Percentiles rank a stretch among this genome's conserved stretches.
Conservation (phyloP, 2,329 filamentous ascomycete genomes). For the Drechslerella stenobrocha region DNA sequence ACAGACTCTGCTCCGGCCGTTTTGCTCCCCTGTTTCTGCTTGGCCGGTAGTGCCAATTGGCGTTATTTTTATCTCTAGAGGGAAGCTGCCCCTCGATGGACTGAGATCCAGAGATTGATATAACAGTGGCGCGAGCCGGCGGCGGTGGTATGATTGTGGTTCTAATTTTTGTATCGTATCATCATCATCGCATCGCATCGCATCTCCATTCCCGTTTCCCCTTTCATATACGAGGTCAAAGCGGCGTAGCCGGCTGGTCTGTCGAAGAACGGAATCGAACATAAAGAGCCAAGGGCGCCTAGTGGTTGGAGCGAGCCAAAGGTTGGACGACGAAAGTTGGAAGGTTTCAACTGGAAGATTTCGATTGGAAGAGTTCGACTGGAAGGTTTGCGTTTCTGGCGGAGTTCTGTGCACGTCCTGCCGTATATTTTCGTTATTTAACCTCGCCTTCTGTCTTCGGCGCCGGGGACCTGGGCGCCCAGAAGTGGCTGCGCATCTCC, state of each 20-base stretch:
- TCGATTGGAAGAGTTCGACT: not conserved
- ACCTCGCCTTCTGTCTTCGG: too few relatives aligned
- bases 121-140: not conserved
- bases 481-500: too few relatives aligned
- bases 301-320: not conserved
- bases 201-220: slow-evolving; percentile 4
- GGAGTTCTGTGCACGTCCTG: too few relatives aligned
- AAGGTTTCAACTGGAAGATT: not conserved
- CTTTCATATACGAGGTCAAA: not conserved
- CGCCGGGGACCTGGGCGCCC: too few relatives aligned
- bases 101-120: too few relatives aligned
- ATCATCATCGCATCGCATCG: too few relatives aligned
- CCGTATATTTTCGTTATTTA: too few relatives aligned
- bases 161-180: not conserved
- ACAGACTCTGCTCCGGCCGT: slow-evolving; percentile 6
- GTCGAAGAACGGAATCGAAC: not conserved
- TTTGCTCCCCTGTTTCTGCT: not conserved
- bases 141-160: slow-evolving; percentile 1
- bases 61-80: slow-evolving; percentile 2
- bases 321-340: not conserved
- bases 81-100: too few relatives aligned
- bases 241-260: not conserved
- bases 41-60: not conserved
- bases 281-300: not conserved
- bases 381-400: not conserved